phyloP scores from a whole-genome alignment of 306 rosid genomes.

The Citrullus amarus region DNA sequence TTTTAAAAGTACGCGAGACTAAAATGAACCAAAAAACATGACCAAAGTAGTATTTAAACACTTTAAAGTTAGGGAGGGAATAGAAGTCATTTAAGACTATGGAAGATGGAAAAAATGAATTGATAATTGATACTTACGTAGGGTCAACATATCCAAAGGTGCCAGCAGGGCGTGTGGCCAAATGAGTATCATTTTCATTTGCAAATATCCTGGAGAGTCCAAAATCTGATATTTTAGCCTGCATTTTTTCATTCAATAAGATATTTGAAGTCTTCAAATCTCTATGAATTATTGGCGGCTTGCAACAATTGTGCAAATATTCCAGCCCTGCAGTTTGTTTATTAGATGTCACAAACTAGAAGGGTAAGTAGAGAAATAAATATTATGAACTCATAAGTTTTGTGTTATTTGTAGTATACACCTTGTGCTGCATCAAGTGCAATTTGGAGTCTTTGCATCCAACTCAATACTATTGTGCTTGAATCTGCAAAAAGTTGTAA shows the following conservation, averaged over 20 bases:
- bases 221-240: constrained; percentile 22
- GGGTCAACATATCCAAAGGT: constrained; percentile 24
- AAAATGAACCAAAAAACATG: too few relatives aligned
- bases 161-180: constrained; percentile 10
- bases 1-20: too few relatives aligned
- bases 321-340: constrained; percentile 11
- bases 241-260: constrained; percentile 16
- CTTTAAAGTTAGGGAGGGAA: too few relatives aligned
- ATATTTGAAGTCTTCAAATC: constrained; percentile 19
- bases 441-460: constrained; percentile 21
- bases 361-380: background rate
- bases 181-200: constrained; percentile 11
- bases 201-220: constrained; percentile 13
- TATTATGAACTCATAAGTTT: background rate
- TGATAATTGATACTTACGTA: constrained; percentile 3
- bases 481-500: background rate
- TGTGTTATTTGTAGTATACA: background rate
- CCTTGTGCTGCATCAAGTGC: constrained; percentile 19
- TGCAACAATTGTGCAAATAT: constrained; percentile 15
- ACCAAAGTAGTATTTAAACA: too few relatives aligned
- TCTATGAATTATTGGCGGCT: constrained; percentile 14
- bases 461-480: background rate
- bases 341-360: background rate
- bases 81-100: background rate
- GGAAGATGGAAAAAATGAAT: too few relatives aligned